Evolutionary conservation across 2,329 filamentous ascomycete genomes (phyloP), one percentile per base, ranked within the genome.

Genomic region (Mariannaea elegans): DNA sequence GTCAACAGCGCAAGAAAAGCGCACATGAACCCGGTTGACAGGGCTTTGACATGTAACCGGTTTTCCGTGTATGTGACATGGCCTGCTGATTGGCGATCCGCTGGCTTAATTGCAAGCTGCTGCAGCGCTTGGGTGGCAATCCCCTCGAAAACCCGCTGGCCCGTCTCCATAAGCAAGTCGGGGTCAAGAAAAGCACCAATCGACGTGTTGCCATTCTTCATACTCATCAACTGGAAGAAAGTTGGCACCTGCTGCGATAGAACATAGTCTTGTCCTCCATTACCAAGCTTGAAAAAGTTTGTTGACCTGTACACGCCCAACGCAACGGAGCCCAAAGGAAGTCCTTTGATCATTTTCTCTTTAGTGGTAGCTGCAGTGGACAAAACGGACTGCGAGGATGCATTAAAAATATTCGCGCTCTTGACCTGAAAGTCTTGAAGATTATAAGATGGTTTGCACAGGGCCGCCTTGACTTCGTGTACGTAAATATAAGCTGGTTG

Each of bases 211-310:
- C 41, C 61, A 41, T 54, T 61, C 41, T 64, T 68, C 62, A 70
- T 65, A 9, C 64, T 58, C 68, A 72, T 70, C 27, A 72, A 56
- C 14, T 68, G 67, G 18, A 72, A 72, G 29, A 72, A 70, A 0
- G 68, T 66, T 4, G 63, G 66, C 1, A 70, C 67, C 18, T 61
- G 59, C 18, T 60, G 41, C 7, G 67, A 69, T 12, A 71, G 32
- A 12, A 59, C 57, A 49, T 60, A 61, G 47, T 70, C 61, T 5
- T 64, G 34, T 2, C 64, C 65, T 31, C 65, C 65, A 5, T 60
- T 53, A 3, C 66, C 55, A 16, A 72, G 53, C 27, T 66, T 49
- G 29, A 66, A 59, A 27, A 38, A 16, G 12, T 44, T 32, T 13
- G 61, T 10, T 3, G 67, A 54, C 14, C 55, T 53, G 12, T 47